Evolutionary conservation across 208 protist species (phyloP).

Genomic region (Phytomonas francai): DNA sequence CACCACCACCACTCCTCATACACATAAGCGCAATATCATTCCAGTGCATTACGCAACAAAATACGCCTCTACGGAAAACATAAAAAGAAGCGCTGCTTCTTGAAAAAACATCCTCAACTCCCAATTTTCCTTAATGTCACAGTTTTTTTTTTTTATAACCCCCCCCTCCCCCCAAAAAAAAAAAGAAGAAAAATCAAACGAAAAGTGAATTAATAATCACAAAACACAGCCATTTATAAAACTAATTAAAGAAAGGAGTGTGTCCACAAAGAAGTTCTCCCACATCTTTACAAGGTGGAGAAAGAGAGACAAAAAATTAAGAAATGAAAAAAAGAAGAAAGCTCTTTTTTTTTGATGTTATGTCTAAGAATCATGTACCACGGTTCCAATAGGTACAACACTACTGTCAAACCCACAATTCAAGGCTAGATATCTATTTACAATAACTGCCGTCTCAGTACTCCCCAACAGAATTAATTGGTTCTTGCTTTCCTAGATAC

Average conservation of each 20-base stretch:
- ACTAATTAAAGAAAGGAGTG: background rate
- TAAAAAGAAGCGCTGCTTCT: background rate
- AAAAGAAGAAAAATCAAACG: background rate
- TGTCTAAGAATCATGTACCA: background rate
- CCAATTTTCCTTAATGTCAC: background rate
- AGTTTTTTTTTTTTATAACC: too few species aligned
- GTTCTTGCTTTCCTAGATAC: background rate
- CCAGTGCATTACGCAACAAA: background rate
- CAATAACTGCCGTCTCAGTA: background rate
- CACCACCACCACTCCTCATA: background rate
- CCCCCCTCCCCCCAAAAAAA: too few species aligned
- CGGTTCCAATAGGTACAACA: background rate
- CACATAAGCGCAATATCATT: constrained; percentile 4
- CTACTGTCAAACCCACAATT: background rate
- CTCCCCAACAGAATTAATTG: background rate
- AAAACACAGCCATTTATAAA: background rate
- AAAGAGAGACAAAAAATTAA: background rate
- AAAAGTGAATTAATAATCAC: background rate
- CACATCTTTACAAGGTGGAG: background rate
- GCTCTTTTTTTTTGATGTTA: background rate
- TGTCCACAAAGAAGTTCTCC: background rate
- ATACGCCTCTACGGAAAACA: background rate
- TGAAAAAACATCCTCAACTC: background rate
- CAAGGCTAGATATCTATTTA: background rate
- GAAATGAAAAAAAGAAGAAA: background rate